A percentile compares a stretch with the other conserved stretches of the same genome.
Conservation (phyloP, 768 basidiomycete species). For the Daedaleopsis sinensis region DNA sequence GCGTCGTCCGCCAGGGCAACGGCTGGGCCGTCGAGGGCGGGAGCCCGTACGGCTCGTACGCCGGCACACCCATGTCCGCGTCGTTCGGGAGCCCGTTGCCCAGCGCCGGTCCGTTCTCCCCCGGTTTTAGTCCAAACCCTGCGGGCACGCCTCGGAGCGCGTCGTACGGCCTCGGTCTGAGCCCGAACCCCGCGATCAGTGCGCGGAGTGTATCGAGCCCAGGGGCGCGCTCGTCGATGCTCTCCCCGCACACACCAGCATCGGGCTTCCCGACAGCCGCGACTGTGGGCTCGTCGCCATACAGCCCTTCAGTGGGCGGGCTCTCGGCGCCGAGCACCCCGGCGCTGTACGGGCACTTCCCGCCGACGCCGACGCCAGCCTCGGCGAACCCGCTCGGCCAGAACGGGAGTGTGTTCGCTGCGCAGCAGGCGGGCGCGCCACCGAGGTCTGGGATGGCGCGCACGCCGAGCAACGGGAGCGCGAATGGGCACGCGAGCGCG, state of each 20-base stretch:
- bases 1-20: conserved; percentile 57
- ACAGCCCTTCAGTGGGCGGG: conserved; percentile 4
- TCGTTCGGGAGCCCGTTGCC: conserved; percentile 33
- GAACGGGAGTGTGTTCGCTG: conserved; percentile 22
- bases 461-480: conserved; percentile 18
- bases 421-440: conserved; percentile 21
- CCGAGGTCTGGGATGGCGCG: conserved; percentile 12
- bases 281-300: conserved; percentile 28
- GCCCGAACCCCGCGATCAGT: background rate
- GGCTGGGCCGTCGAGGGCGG: conserved; percentile 65
- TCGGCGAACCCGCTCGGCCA: conserved; percentile 19
- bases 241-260: conserved; percentile 10
- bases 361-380: conserved; percentile 34
- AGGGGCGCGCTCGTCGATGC: conserved; percentile 7
- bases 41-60: conserved; percentile 40
- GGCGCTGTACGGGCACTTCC: conserved; percentile 36
- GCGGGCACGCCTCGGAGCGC: conserved; percentile 5
- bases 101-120: conserved; percentile 9
- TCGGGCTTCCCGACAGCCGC: conserved; percentile 30
- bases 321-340: conserved; percentile 21
- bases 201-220: background rate
- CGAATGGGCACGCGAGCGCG: conserved; percentile 9
- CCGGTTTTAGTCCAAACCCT: conserved; percentile 11
- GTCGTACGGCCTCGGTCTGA: conserved; percentile 16
- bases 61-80: conserved; percentile 37